phyloP scores from a whole-genome alignment of 2,329 filamentous ascomycete genomes.

The Dendryphion nanum region DNA sequence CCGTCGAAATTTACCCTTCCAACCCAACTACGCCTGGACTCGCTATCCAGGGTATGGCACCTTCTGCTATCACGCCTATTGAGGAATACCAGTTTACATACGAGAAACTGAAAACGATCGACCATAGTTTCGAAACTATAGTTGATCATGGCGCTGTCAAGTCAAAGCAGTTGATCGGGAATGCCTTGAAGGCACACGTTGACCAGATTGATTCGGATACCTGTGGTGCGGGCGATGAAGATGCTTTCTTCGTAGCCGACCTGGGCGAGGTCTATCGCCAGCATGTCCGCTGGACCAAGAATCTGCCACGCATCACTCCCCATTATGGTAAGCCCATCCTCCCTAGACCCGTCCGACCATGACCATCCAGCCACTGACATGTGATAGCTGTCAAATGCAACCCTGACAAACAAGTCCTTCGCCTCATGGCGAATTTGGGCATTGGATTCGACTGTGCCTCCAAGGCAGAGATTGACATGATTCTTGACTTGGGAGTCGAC shows the following conservation, averaged over 20 bases:
- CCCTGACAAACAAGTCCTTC: slow-evolving; percentile 84
- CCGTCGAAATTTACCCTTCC: slow-evolving; percentile 15
- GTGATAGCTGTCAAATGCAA: slow-evolving; percentile 98
- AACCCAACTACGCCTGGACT: slow-evolving; percentile 19
- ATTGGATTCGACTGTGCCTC: slow-evolving; percentile 98
- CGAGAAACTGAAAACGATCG: slow-evolving; percentile 31
- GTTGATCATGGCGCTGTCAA: slow-evolving; percentile 51
- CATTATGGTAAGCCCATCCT: slow-evolving; percentile 77
- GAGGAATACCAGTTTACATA: slow-evolving; percentile 43
- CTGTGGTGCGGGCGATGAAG: slow-evolving; percentile 91
- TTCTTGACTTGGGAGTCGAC: slow-evolving; percentile 77
- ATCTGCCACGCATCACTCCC: slow-evolving; percentile 86
- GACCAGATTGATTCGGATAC: slow-evolving; percentile 79
- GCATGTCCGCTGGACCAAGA: slow-evolving; percentile 96
- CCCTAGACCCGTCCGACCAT: neutral
- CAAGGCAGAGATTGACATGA: slow-evolving; percentile 93
- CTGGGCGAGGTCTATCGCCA: slow-evolving; percentile 98
- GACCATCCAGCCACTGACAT: too few species aligned
- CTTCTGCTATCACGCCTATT: slow-evolving; percentile 59
- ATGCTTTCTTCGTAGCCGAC: slow-evolving; percentile 97
- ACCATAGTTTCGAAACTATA: slow-evolving; percentile 31
- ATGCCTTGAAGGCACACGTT: slow-evolving; percentile 83
- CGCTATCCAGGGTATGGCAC: slow-evolving; percentile 64
- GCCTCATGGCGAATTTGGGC: slow-evolving; percentile 82
- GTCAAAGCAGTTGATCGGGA: slow-evolving; percentile 79